A percentile compares a stretch with the other conserved stretches of the same genome.
Evolutionary conservation across 2,329 filamentous ascomycete genomes (phyloP).

Genomic region (Botrytis elliptica): DNA sequence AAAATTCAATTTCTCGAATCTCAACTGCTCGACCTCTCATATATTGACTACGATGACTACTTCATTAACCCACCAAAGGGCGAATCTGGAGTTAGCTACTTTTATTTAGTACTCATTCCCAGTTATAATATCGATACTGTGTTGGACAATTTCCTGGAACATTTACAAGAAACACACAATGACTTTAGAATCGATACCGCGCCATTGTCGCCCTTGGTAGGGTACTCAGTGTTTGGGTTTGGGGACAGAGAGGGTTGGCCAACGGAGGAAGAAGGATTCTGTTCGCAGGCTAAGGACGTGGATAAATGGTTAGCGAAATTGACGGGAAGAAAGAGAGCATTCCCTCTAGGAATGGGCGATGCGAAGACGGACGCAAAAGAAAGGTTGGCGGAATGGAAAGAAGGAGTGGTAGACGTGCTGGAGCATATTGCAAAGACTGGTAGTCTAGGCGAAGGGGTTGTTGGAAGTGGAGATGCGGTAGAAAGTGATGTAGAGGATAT

Average conservation of each 20-base stretch:
- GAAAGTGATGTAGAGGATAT: constrained; percentile 80
- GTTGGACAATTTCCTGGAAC: constrained; percentile 81
- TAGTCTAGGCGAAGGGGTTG: constrained; percentile 61
- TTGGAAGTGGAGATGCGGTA: constrained; percentile 77
- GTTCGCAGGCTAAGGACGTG: constrained; percentile 84
- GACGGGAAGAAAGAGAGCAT: constrained; percentile 81
- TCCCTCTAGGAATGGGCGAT: constrained; percentile 84
- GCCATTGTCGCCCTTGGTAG: constrained; percentile 71
- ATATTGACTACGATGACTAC: constrained; percentile 90
- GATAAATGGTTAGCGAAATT: constrained; percentile 98
- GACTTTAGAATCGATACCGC: constrained; percentile 95
- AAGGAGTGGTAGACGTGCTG: constrained; percentile 71
- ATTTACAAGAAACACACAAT: constrained; percentile 88
- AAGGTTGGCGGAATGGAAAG: constrained; percentile 73
- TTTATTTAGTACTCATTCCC: constrained; percentile 83
- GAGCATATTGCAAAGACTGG: constrained; percentile 60
- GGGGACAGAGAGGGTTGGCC: constrained; percentile 92
- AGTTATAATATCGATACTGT: constrained; percentile 96
- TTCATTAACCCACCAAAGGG: constrained; percentile 75
- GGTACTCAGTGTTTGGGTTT: constrained; percentile 92
- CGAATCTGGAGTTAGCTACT: constrained; percentile 53
- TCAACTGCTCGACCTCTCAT: constrained; percentile 72
- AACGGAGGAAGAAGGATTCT: constrained; percentile 85
- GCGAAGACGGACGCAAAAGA: constrained; percentile 69
- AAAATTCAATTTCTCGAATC: constrained; percentile 52